phyloP scores from a whole-genome alignment of 2,329 filamentous ascomycete species.

The Colletotrichum sp. region DNA sequence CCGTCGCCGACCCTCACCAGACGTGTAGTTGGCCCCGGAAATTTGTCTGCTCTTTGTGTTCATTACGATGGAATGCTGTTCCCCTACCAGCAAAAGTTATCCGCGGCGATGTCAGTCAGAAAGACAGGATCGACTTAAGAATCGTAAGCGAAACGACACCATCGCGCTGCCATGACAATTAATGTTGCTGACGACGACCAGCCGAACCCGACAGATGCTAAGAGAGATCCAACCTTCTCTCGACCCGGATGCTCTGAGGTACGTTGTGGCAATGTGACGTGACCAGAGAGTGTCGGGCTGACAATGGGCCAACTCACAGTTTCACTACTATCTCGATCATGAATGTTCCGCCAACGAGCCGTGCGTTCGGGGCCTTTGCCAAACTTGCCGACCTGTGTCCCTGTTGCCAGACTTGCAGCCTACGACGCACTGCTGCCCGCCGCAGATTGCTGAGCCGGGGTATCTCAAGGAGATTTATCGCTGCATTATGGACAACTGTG shows the following conservation, averaged over 20 bases:
- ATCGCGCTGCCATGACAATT: not conserved
- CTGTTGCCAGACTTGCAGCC: slow-evolving; percentile 14
- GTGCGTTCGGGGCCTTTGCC: slow-evolving; percentile 19
- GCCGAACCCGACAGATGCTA: slow-evolving; percentile 4
- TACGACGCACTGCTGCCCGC: slow-evolving; percentile 18
- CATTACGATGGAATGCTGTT: slow-evolving; percentile 17
- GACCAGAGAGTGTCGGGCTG: not conserved
- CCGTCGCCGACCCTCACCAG: not conserved
- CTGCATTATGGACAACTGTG: slow-evolving; percentile 20
- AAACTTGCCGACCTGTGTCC: slow-evolving; percentile 7
- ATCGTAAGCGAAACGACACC: not conserved
- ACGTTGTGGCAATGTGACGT: not conserved
- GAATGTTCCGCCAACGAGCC: slow-evolving; percentile 12
- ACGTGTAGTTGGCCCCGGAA: slow-evolving; percentile 10
- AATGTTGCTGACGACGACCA: not conserved
- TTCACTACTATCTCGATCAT: slow-evolving; percentile 21
- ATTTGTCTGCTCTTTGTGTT: slow-evolving; percentile 14
- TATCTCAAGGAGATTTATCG: slow-evolving; percentile 20
- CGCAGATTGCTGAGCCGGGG: slow-evolving; percentile 2
- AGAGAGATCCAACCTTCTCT: slow-evolving; percentile 10
- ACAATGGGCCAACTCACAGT: not conserved
- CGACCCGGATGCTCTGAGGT: slow-evolving; percentile 16
- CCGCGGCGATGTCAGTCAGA: slow-evolving; percentile 14
- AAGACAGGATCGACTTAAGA: slow-evolving; percentile 13
- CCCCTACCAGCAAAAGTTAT: slow-evolving; percentile 14